Base-by-base conservation (phyloP, 805 yeast species). In the Zygoascus flipseniorum region DNA sequence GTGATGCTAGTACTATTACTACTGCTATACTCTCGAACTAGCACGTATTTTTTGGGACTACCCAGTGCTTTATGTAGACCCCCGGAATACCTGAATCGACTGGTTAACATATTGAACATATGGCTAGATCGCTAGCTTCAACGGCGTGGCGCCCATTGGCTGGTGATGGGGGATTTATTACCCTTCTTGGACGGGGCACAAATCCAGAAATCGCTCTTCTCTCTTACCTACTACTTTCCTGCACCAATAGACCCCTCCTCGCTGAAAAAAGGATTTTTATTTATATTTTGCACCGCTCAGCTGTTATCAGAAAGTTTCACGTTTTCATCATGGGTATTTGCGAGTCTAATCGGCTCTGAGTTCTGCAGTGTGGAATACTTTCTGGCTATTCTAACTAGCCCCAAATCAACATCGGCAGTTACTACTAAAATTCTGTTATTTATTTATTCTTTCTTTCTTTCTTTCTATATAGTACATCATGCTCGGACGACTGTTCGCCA, bases 401-500 rank as follows among this genome's bases (percentile, higher is more conserved):
- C 16, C 39, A 13, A 35, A 23, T 23, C 39, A 13, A 11, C 39
- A 35, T n/a, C 39, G 39, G 8, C 39, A 11, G 4, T 8, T 13
- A 35, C 13, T 11, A 8, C 13, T 42, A 8, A 5, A 5, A 4
- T 13, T 42, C 20, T 19, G 9, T 16, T 42, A 14, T 5, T 42
- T 42, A 42, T 42, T 42, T 16, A 42, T 37, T 37, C 42, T 37
- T 37, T 5, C n/a, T 37, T 37, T 42, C 20, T 42, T 5, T 37
- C 8, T 42, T 6, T 42, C 3, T 16, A 42, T 42, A 14, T 19
- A 18, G 13, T 8, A 8, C 28, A 13, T 8, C 26, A 54, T 50
- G 61, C 50, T 58, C 18, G 61, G 59, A 3, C 32, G 59, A 42
- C 52, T 58, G 41, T 52, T 58, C 41, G 51, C 60, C 6, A 32